Base-by-base conservation (phyloP, 2,329 filamentous ascomycete species). In the Bipolaris zeicola region DNA sequence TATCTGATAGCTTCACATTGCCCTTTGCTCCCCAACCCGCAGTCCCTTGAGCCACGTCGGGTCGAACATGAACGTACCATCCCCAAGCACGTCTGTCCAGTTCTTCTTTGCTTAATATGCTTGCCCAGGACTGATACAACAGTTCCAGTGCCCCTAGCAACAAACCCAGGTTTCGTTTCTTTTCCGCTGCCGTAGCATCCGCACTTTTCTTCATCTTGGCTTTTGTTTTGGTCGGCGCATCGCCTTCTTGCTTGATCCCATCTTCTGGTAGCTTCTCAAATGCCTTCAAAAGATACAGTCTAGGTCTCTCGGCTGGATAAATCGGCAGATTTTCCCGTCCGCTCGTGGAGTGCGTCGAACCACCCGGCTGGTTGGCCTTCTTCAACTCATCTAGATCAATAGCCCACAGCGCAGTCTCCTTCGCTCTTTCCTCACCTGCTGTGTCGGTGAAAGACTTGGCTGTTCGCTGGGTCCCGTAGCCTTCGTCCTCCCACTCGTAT, bases 11-110 rank as follows among this genome's bases (percentile, higher is more conserved):
- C 63, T 81, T 86, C 26, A 96, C 79, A 51, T 80, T 78, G 1
- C 89, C 91, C 74, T 94, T 95, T 11, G 89, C 89, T 26, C 92
- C 92, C 92, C 92, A 96, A 1, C 92, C 92, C 18, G 86, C 85
- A 45, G 85, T 85, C 0, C 92, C 92, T 54, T 82, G 77, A 56
- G 90, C 87, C 2, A 96, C 89, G 18, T 91, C 87, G 0, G 92
- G 92, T 60, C 92, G 81, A 18, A 93, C 86, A 20, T 84, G 82
- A 1, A 89, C 80, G 75, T 96, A 96, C 92, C 92, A 96, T 10
- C 79, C 79, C 90, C 91, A 96, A 16, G 91, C 90, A 57, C 87
- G 84, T 59, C 83, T 82, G 70, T 96, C 90, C 50, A 96, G 78
- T 66, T 96, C 90, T 14, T 83, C 80, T 3, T 78, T 77, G 24